Evolutionary conservation across 2,329 filamentous ascomycete species (phyloP).

Genomic region (Talaromyces sp.): DNA sequence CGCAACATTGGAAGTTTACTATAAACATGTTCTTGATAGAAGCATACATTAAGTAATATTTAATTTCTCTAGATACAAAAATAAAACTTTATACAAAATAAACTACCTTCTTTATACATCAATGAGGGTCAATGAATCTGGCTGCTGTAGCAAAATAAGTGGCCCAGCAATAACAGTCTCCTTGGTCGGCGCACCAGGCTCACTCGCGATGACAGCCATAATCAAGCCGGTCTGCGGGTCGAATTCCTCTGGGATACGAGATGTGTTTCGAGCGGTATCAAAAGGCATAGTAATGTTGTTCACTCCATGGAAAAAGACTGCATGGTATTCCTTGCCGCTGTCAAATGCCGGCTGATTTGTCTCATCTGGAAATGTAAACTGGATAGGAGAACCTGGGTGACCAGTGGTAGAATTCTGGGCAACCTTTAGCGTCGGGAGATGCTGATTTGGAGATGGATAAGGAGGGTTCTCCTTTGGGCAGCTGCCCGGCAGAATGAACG

Average conservation of each 20-base stretch:
- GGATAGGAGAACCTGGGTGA: neutral
- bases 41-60: no score
- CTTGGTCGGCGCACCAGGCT: neutral
- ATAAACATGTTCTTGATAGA: no score
- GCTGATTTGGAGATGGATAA: neutral
- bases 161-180: neutral
- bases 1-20: no score
- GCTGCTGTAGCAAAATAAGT: neutral
- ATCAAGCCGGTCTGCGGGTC: neutral
- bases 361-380: neutral
- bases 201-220: neutral
- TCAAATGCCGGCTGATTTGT: neutral
- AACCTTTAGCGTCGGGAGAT: neutral
- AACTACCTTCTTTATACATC: no score
- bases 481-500: neutral
- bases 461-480: neutral
- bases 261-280: neutral
- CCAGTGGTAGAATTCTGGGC: neutral
- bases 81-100: no score
- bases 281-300: neutral
- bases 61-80: neutral
- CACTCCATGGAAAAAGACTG: neutral
- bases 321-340: neutral
- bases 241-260: neutral
- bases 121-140: neutral